These are phyloP conservation scores for Rhynchospora pubera DNA, from an alignment of 176 grass and related monocot genomes.

Conservation along the genomic window DNA sequence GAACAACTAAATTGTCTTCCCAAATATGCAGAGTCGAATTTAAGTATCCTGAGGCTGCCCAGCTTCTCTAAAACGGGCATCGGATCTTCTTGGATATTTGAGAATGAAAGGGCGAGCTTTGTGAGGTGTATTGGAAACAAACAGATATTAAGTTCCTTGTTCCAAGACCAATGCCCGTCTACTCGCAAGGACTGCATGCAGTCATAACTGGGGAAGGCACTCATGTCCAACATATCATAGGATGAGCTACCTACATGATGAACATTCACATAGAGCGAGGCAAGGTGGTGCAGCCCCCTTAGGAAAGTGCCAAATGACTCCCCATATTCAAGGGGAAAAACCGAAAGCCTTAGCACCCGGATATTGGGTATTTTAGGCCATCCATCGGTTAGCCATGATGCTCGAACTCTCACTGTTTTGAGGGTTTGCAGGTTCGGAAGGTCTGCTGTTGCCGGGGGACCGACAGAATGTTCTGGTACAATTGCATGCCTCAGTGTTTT, in stretches of 20 bases:
- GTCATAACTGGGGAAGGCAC: background rate
- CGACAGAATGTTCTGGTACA: background rate
- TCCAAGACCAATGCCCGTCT: background rate
- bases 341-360: background rate
- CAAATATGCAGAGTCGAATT: background rate
- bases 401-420: background rate
- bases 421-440: constrained; percentile 2
- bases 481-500: constrained; percentile 1
- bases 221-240: constrained; percentile 7
- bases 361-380: constrained; percentile 4
- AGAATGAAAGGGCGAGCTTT: background rate
- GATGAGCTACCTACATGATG: background rate
- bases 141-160: background rate
- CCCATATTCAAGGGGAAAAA: background rate
- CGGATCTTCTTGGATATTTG: background rate
- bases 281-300: background rate
- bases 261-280: background rate
- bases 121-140: constrained; percentile 8
- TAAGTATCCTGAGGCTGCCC: background rate
- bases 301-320: background rate
- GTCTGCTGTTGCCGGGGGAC: background rate
- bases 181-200: background rate
- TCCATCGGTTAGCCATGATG: background rate
- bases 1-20: background rate
- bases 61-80: background rate